Evolutionary conservation across 176 grass and related monocot genomes (phyloP).

Genomic region (Musa beccarii): DNA sequence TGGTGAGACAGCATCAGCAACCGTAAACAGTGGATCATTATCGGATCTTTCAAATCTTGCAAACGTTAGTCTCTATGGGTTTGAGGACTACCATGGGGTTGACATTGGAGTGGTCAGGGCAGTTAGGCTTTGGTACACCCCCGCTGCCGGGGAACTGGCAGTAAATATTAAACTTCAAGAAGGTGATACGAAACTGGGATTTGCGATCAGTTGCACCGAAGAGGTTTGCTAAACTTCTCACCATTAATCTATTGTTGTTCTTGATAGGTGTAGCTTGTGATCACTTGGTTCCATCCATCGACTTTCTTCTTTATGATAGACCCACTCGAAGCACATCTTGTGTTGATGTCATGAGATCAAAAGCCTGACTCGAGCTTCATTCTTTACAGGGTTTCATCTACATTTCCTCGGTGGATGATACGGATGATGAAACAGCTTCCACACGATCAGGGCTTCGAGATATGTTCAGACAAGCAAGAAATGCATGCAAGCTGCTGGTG

Average conservation of each 20-base stretch:
- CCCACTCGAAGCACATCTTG: not conserved
- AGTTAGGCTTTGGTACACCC: slow-evolving; percentile 71
- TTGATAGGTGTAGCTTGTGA: not conserved
- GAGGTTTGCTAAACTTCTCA: slow-evolving; percentile 34
- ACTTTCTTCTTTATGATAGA: not conserved
- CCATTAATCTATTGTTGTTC: too few species aligned
- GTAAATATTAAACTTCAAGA: slow-evolving; percentile 68
- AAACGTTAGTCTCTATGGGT: slow-evolving; percentile 87
- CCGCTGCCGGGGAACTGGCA: slow-evolving; percentile 54
- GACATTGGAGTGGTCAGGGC: slow-evolving; percentile 98
- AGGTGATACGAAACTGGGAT: slow-evolving; percentile 67
- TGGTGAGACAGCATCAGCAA: slow-evolving; percentile 81
- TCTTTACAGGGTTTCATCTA: slow-evolving; percentile 66
- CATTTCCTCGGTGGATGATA: slow-evolving; percentile 66
- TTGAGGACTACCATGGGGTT: slow-evolving; percentile 94
- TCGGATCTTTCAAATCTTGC: slow-evolving; percentile 77
- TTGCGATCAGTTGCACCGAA: slow-evolving; percentile 90
- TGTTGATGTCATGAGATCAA: not conserved
- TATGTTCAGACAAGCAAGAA: slow-evolving; percentile 57
- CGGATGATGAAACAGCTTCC: slow-evolving; percentile 37
- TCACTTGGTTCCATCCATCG: not conserved
- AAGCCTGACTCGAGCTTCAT: not conserved
- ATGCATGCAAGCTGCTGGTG: slow-evolving; percentile 64
- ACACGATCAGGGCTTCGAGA: slow-evolving; percentile 87
- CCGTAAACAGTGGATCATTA: slow-evolving; percentile 72